Evolutionary conservation across 768 basidiomycete species (phyloP).

Genomic region (Gloeostereum incarnatum): DNA sequence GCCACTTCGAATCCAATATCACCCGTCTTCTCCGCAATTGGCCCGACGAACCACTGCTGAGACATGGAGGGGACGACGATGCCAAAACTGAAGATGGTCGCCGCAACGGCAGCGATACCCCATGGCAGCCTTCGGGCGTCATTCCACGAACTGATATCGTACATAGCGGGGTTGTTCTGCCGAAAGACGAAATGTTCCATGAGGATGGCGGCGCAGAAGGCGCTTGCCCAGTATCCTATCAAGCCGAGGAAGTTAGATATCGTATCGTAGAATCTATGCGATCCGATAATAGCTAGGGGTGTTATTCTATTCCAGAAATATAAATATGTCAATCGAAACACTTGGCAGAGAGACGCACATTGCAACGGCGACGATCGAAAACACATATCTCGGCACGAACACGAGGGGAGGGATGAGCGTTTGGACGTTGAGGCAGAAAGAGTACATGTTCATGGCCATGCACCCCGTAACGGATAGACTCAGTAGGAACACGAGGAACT

Average conservation of each 20-base stretch:
- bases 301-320: slow-evolving; percentile 25
- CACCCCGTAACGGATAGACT: slow-evolving; percentile 55
- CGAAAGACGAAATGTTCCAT: slow-evolving; percentile 46
- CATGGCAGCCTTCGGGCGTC: slow-evolving; percentile 21
- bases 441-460: slow-evolving; percentile 58
- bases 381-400: slow-evolving; percentile 35
- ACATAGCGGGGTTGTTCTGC: slow-evolving; percentile 18
- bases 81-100: slow-evolving; percentile 28
- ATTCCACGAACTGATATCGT: slow-evolving; percentile 13
- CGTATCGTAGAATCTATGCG: slow-evolving; percentile 38
- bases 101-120: slow-evolving; percentile 29
- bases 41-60: slow-evolving; percentile 43
- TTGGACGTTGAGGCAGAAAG: slow-evolving; percentile 45
- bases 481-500: slow-evolving; percentile 49
- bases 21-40: slow-evolving; percentile 33
- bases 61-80: slow-evolving; percentile 38
- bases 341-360: slow-evolving; percentile 25
- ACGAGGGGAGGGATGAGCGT: slow-evolving; percentile 33
- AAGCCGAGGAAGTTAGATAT: slow-evolving; percentile 47
- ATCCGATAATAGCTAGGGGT: slow-evolving; percentile 41
- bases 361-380: slow-evolving; percentile 27
- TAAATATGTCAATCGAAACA: background rate
- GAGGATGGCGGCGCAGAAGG: slow-evolving; percentile 34
- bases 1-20: slow-evolving; percentile 38
- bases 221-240: slow-evolving; percentile 46